Evolutionary conservation across 768 basidiomycete genomes (phyloP), one percentile per base, ranked within the genome.

Genomic region (Termitomyces sp.): DNA sequence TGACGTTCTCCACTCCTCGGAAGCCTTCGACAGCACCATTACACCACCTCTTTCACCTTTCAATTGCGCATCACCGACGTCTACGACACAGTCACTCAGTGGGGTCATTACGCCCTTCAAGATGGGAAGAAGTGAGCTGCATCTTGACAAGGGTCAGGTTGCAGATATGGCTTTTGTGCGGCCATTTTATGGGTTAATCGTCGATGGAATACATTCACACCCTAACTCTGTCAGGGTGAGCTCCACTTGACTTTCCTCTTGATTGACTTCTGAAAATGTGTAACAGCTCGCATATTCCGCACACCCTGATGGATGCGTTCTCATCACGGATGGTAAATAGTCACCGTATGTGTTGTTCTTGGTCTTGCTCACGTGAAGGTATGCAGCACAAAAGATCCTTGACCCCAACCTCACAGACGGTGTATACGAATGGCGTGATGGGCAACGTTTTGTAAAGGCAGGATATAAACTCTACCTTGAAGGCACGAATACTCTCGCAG

Each of bases 201-300:
- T 93, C 7, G 94, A 96, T 70, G 94, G 94, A 0, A 85, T 94
- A 57, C 94, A 96, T 70, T 91, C 87, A 13, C 94, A 96, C 72
- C 94, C 94, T 16, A 92, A 94, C 71, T 92, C 92, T 48, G 91
- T 96, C 59, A 80, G 91, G 67, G 90, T 94, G 72, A 59, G 87
- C 77, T 48, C 0, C 39, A 20, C 57, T 38, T 65, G 42, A 20
- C 45, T 54, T 32, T 44, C 22, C 56, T 48, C 24, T 53, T 46
- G n/a, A 50, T 32, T 39, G 28, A 48, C 33, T 53, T n/a, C 66
- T 52, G 42, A 55, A 7, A 42, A 24, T 56, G 35, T 35, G 24
- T 20, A 16, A 22, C 68, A 93, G 91, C 74, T 94, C 62, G 94
- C 94, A 1, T 94, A 95, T 72, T 84, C 88, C 38, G 84, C 89